Base-by-base conservation (phyloP, 2,329 filamentous ascomycete genomes). In the Colletotrichum liaoningense region DNA sequence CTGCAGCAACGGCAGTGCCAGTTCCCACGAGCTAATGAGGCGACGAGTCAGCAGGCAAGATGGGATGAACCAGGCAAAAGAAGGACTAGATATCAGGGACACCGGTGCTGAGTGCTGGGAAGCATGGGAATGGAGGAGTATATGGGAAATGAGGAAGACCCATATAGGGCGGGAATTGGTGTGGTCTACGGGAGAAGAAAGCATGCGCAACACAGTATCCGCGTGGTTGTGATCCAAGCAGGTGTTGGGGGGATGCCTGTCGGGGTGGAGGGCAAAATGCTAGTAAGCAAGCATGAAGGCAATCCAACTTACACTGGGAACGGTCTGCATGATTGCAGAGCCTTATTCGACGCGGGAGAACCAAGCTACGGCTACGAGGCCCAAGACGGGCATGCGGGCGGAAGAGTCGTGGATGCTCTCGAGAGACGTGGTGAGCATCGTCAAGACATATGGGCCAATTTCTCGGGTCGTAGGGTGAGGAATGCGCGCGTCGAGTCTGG, bases 1-100 rank as follows among this genome's bases (percentile, higher is more conserved):
- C 89, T 79, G 89, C 88, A 82, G 89, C 89, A 80, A 90, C 87
- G 76, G 88, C 89, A 82, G 89, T 89, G 81, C 89, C 88, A 77
- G 89, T 88, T 81, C 89, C 89, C 82, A 91, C 87, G 78, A 91
- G 88, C 89, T 91, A 69, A 74, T 58, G 68, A 38, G 65, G 57
- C 38, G 49, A 62, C 52, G 52, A 67, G 68, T 74, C 72, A 74
- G 72, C 68, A 35, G 26, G 57, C 11, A 19, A 22, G 55, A 49
- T 52, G 67, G 52, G 54, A 69, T 72, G 26, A 54, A 52, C 52
- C 52, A 63, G 16, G 24, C 49, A 59, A 42, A 4, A 42, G 3
- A 28, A 14, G 75, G 38, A 55, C 33, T 28, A 74, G 66, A 63
- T 71, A 69, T 58, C 75, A 75, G 76, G 75, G 72, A 63, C 35